phyloP scores from a whole-genome alignment of 805 yeast species.

The Candida ficus region DNA sequence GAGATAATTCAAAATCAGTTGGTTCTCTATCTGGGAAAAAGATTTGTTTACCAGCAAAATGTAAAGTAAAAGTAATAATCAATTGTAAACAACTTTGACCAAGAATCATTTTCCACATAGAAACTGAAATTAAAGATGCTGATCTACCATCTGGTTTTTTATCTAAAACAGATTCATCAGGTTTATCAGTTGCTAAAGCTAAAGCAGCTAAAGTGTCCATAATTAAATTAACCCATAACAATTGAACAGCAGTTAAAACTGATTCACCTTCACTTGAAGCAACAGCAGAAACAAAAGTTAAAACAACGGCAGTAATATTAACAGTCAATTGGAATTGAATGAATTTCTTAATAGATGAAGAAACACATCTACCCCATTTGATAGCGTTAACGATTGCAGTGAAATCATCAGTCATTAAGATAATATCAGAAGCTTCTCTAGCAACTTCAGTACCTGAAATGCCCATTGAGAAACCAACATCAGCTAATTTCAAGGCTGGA shows the following conservation, averaged over 20 bases:
- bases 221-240: slow-evolving; percentile 94
- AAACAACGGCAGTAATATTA: slow-evolving; percentile 90
- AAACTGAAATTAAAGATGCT: slow-evolving; percentile 73
- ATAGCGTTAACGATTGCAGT: slow-evolving; percentile 93
- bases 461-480: slow-evolving; percentile 99
- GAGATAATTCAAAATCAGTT: slow-evolving; percentile 43
- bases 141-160: slow-evolving; percentile 81
- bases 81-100: slow-evolving; percentile 83
- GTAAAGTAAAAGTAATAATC: slow-evolving; percentile 69
- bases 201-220: slow-evolving; percentile 98
- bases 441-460: slow-evolving; percentile 98
- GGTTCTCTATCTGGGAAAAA: slow-evolving; percentile 38
- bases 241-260: slow-evolving; percentile 94
- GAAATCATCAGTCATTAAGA: slow-evolving; percentile 91
- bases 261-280: slow-evolving; percentile 74
- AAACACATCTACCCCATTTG: slow-evolving; percentile 98
- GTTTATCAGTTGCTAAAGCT: slow-evolving; percentile 96
- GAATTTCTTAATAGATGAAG: slow-evolving; percentile 89
- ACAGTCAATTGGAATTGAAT: slow-evolving; percentile 96
- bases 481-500: slow-evolving; percentile 93
- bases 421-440: slow-evolving; percentile 92
- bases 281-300: slow-evolving; percentile 92
- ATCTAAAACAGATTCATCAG: slow-evolving; percentile 74
- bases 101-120: slow-evolving; percentile 98
- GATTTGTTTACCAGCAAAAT: slow-evolving; percentile 67